phyloP scores from a whole-genome alignment of 2,329 filamentous ascomycete genomes.

The Fusarium sp. region DNA sequence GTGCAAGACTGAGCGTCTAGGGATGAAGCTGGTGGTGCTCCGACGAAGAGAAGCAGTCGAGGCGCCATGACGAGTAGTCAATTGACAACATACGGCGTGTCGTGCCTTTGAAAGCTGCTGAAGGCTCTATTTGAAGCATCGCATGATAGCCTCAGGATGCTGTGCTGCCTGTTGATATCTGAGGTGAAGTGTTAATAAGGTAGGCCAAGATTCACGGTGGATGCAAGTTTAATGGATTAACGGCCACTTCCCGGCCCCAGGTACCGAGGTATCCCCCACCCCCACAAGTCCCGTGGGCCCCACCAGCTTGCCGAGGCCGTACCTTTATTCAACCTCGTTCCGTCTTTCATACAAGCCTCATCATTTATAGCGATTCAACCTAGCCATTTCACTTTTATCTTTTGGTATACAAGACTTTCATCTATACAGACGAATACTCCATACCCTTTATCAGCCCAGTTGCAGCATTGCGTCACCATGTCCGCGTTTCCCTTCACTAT shows the following conservation, averaged over 20 bases:
- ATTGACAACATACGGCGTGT: neutral
- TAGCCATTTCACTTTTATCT: neutral
- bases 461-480: constrained; percentile 21
- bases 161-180: neutral
- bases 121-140: constrained; percentile 12
- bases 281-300: constrained; percentile 31
- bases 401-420: neutral
- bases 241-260: constrained; percentile 37
- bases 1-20: constrained; percentile 53
- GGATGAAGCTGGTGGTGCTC: constrained; percentile 54
- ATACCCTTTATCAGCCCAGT: neutral
- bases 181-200: constrained; percentile 2
- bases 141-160: neutral
- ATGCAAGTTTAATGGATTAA: neutral
- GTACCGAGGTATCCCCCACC: constrained; percentile 45
- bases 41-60: constrained; percentile 58
- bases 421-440: neutral
- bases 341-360: neutral
- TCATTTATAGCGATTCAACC: neutral
- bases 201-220: constrained; percentile 11
- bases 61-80: constrained; percentile 46
- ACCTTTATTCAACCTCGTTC: constrained; percentile 23
- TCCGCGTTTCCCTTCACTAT: constrained; percentile 68
- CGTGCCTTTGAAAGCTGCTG: neutral
- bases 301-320: constrained; percentile 39